Percentiles rank a stretch among this genome's conserved stretches.
These are phyloP conservation scores for Diplodia mutila DNA, from an alignment of 2,329 filamentous ascomycete genomes.

Conservation along the genomic window DNA sequence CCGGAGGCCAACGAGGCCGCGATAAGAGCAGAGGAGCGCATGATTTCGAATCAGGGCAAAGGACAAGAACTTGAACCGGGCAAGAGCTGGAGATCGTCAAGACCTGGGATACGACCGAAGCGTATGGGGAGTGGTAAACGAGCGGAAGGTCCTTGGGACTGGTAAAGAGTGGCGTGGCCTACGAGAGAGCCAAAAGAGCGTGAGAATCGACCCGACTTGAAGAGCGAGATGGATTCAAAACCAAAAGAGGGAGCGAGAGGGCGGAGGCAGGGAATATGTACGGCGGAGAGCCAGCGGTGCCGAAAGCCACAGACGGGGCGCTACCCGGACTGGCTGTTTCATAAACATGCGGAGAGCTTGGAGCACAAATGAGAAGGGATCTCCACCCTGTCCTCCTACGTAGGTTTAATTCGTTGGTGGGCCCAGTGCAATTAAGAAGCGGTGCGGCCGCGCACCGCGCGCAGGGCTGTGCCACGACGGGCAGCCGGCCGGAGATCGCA, in stretches of 20 bases:
- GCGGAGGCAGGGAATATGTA: constrained; percentile 3
- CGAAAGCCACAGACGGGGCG: constrained; percentile 17
- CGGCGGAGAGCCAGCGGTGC: constrained; percentile 6
- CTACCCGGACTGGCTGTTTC: constrained; percentile 23
- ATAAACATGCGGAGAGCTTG: constrained; percentile 26
- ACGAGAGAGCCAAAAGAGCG: constrained; percentile 23
- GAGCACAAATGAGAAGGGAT: constrained; percentile 26
- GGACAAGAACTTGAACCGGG: constrained; percentile 7
- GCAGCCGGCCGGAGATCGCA: constrained; percentile 2
- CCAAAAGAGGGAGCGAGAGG: neutral
- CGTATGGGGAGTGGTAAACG: constrained; percentile 3
- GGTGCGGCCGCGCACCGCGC: constrained; percentile 12
- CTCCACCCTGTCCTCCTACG: constrained; percentile 4
- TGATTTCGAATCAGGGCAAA: constrained; percentile 10
- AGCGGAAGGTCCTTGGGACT: constrained; percentile 15
- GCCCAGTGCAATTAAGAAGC: constrained; percentile 9
- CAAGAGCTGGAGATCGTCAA: constrained; percentile 19
- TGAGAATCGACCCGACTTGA: constrained; percentile 20
- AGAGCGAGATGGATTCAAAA: constrained; percentile 12
- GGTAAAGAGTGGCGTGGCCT: constrained; percentile 18
- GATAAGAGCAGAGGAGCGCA: constrained; percentile 25
- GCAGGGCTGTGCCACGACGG: neutral
- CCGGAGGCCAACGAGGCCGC: constrained; percentile 23
- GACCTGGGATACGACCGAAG: constrained; percentile 21
- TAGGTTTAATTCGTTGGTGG: constrained; percentile 24